Conservation (phyloP, 352 stramenopile genomes). For the Pythium plurisporium region DNA sequence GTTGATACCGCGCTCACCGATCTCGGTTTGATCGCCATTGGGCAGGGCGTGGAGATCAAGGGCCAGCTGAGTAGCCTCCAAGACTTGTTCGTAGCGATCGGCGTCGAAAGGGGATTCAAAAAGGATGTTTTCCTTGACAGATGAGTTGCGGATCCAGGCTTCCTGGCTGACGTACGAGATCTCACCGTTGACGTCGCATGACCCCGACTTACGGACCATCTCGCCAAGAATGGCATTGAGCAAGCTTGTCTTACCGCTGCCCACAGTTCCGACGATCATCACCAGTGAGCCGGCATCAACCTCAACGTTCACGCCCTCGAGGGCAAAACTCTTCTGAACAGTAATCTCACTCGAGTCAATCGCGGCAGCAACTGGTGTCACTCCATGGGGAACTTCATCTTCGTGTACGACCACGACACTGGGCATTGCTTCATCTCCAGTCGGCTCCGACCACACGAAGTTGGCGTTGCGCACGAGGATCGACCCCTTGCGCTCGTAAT, state of each 20-base stretch:
- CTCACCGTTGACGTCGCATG: conserved; percentile 20
- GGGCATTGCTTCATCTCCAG: neutral
- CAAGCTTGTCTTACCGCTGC: conserved; percentile 42
- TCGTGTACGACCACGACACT: conserved; percentile 25
- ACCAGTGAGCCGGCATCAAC: conserved; percentile 49
- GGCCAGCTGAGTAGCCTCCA: conserved; percentile 54
- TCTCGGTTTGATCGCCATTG: conserved; percentile 67
- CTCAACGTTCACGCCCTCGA: conserved; percentile 45
- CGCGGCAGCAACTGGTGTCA: neutral
- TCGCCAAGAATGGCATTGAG: conserved; percentile 39
- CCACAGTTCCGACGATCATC: conserved; percentile 44
- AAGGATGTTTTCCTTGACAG: conserved; percentile 35
- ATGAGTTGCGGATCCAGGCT: conserved; percentile 37
- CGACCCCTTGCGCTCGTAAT: conserved; percentile 3
- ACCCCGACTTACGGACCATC: conserved; percentile 25
- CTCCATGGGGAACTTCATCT: neutral
- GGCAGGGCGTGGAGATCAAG: conserved; percentile 66
- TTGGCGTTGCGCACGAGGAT: conserved; percentile 23
- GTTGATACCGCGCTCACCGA: conserved; percentile 51
- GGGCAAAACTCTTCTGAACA: conserved; percentile 23
- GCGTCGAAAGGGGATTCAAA: conserved; percentile 29
- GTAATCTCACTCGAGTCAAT: conserved; percentile 1
- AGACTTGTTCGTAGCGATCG: conserved; percentile 27
- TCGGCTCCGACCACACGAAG: conserved; percentile 19
- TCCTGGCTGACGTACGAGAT: conserved; percentile 37